Evolutionary conservation across 2,329 filamentous ascomycete genomes (phyloP).

Genomic region (Claviceps sp.): DNA sequence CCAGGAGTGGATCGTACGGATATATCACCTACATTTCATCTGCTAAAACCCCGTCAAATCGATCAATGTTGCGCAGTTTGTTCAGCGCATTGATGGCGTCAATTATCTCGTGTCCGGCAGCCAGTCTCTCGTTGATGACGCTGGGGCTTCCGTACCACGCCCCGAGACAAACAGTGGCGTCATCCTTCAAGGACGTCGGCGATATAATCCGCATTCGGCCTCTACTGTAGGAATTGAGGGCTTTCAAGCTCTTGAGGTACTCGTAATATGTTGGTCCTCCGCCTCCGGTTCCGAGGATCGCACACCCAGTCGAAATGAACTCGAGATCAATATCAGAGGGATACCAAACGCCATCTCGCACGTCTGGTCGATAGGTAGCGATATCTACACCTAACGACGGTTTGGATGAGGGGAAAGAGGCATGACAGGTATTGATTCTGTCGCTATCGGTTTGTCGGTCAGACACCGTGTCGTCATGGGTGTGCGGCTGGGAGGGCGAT

Average conservation of each 20-base stretch:
- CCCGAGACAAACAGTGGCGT: conserved; percentile 26
- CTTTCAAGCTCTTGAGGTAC: conserved; percentile 28
- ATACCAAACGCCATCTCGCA: conserved; percentile 20
- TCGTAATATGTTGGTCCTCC: conserved; percentile 26
- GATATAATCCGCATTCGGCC: conserved; percentile 28
- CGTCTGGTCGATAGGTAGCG: conserved; percentile 17
- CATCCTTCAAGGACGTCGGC: conserved; percentile 22
- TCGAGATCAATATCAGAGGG: conserved; percentile 24
- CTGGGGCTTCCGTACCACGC: conserved; percentile 32
- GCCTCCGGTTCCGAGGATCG: conserved; percentile 24
- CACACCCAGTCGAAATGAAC: conserved; percentile 22
- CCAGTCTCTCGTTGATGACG: conserved; percentile 25
- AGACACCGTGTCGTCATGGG: neutral
- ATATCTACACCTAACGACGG: conserved; percentile 19
- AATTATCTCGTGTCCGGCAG: conserved; percentile 23
- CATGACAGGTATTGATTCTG: conserved; percentile 17
- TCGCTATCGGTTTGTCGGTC: conserved; percentile 14
- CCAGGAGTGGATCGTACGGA: neutral
- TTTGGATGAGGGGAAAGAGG: conserved; percentile 17
- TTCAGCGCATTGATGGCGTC: conserved; percentile 23
- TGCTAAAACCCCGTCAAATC: conserved; percentile 20
- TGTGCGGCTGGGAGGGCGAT: conserved; percentile 1
- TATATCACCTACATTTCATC: conserved; percentile 23
- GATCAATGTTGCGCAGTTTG: conserved; percentile 18
- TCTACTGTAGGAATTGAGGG: conserved; percentile 18